Conservation (phyloP, 2,329 filamentous ascomycete genomes). For the Trichoderma lentiforme region DNA sequence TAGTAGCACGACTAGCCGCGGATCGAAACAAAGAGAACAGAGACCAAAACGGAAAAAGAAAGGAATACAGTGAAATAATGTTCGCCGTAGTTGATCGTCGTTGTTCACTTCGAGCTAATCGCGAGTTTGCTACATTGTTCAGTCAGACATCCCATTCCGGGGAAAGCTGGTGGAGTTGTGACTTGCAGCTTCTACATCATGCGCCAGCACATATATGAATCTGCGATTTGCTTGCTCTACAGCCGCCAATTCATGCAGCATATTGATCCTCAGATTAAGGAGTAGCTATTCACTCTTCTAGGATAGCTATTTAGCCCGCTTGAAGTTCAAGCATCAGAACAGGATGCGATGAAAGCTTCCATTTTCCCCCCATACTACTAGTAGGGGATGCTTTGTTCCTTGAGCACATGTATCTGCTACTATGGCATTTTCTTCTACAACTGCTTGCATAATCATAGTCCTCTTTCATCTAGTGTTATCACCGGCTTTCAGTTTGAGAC, state of each 20-base stretch:
- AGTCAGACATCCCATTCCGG: too few relatives aligned
- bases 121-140: neutral
- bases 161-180: neutral
- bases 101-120: neutral
- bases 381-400: too few relatives aligned
- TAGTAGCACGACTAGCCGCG: neutral
- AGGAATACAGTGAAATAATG: neutral
- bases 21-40: neutral
- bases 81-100: neutral
- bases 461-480: too few relatives aligned
- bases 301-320: neutral
- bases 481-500: neutral
- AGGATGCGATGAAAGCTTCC: neutral
- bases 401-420: too few relatives aligned
- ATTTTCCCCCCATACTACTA: too few relatives aligned
- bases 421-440: too few relatives aligned
- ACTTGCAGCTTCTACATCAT: neutral
- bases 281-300: neutral
- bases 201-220: neutral
- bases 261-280: neutral
- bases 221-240: neutral
- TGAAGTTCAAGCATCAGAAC: neutral
- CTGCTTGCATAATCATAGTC: too few relatives aligned
- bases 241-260: fast-evolving
- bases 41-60: neutral